A percentile compares a stretch with the other conserved stretches of the same genome.
Evolutionary conservation across 2,329 filamentous ascomycete genomes (phyloP).

Genomic region (Colletotrichum simmondsii): DNA sequence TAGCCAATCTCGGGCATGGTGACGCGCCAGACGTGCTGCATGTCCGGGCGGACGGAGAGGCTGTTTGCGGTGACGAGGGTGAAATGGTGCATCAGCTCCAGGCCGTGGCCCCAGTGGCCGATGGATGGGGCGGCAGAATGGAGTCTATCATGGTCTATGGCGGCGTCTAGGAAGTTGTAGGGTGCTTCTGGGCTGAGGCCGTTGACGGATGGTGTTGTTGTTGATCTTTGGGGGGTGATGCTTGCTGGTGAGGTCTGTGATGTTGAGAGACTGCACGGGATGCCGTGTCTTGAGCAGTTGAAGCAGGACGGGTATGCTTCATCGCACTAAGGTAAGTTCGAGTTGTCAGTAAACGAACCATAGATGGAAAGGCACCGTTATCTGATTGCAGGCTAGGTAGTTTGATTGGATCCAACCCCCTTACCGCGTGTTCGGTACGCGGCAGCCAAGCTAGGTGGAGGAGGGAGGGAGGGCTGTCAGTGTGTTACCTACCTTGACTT

Average conservation of each 20-base stretch:
- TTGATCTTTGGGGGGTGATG: not conserved
- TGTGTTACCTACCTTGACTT: slow-evolving; percentile 43
- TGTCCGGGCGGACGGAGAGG: slow-evolving; percentile 38
- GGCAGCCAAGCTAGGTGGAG: not conserved
- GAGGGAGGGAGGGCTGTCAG: not conserved
- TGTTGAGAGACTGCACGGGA: slow-evolving; percentile 40
- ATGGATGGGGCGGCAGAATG: not conserved
- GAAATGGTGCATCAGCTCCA: slow-evolving; percentile 46
- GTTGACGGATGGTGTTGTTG: not conserved
- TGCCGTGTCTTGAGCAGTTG: slow-evolving; percentile 43
- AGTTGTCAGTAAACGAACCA: not conserved
- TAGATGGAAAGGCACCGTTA: not conserved
- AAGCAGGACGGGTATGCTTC: slow-evolving; percentile 43
- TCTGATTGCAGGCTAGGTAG: not conserved
- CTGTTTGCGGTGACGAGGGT: slow-evolving; percentile 40
- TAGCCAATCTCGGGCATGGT: slow-evolving; percentile 42
- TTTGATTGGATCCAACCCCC: not conserved
- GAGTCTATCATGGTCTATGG: not conserved
- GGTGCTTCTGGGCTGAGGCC: not conserved
- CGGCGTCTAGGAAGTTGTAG: not conserved
- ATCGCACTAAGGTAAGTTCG: slow-evolving; percentile 35
- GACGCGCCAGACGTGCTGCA: slow-evolving; percentile 41
- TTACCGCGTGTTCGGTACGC: slow-evolving; percentile 11
- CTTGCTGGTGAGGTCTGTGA: not conserved
- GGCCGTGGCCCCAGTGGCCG: slow-evolving; percentile 25